Conservation (phyloP, 257 asterid genomes). For the Ajuga chamaepitys region DNA sequence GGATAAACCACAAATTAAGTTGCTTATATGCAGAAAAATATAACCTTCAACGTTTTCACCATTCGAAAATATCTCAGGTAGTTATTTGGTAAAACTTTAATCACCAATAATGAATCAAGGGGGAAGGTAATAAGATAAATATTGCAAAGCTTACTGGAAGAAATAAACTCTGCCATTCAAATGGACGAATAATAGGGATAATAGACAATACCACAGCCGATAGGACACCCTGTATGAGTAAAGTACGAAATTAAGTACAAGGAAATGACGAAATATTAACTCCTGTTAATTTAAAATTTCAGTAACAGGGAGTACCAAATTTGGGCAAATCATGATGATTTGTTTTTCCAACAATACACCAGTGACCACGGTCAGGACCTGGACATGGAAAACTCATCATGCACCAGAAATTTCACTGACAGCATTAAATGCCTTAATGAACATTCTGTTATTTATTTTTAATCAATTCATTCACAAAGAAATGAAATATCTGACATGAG, state of each 20-base stretch:
- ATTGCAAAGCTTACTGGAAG: constrained; percentile 68
- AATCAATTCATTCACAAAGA: not conserved
- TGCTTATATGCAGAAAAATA: not conserved
- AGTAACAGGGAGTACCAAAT: constrained; percentile 48
- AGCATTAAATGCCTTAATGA: constrained; percentile 3
- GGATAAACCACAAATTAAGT: not conserved
- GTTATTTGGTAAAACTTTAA: not conserved
- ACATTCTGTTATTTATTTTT: not conserved
- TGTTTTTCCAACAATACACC: constrained; percentile 89
- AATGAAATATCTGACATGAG: not conserved
- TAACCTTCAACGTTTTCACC: constrained; percentile 1
- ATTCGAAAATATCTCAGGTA: not conserved
- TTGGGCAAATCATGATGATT: constrained; percentile 74
- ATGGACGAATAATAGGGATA: constrained; percentile 88
- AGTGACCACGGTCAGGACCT: constrained; percentile 70
- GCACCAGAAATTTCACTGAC: not conserved
- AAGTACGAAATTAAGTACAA: constrained; percentile 4
- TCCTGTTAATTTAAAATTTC: constrained; percentile 2
- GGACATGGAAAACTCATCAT: constrained; percentile 19
- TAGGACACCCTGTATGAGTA: constrained; percentile 62
- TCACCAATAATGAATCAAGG: constrained; percentile 3
- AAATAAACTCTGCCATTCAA: constrained; percentile 97
- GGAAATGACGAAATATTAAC: constrained; percentile 1
- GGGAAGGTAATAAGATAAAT: constrained; percentile 5
- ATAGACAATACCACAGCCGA: constrained; percentile 79